phyloP scores from a whole-genome alignment of 108 stramenopile genomes.

The Skeletonema tropicum region DNA sequence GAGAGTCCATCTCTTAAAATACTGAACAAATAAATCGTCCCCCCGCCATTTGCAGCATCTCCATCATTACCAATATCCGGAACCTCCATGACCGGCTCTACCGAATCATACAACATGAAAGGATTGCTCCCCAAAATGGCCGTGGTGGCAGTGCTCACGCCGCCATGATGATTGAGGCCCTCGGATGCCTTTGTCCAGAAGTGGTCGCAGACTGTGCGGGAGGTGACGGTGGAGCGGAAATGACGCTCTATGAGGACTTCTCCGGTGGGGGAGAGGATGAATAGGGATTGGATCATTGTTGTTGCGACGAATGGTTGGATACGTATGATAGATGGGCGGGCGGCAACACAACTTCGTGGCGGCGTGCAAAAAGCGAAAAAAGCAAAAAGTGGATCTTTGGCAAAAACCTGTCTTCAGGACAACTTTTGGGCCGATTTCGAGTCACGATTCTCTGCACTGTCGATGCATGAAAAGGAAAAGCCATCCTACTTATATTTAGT shows the following conservation, averaged over 20 bases:
- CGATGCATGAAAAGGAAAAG: too few relatives aligned
- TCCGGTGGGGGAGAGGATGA: constrained; percentile 84
- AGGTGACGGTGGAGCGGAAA: constrained; percentile 78
- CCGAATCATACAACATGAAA: constrained; percentile 67
- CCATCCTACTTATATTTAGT: too few relatives aligned
- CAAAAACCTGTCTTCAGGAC: too few relatives aligned
- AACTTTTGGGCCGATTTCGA: too few relatives aligned
- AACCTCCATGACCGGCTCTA: constrained; percentile 89
- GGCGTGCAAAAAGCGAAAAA: too few relatives aligned
- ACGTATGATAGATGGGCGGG: too few relatives aligned
- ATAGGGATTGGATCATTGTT: constrained; percentile 88
- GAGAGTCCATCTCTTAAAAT: constrained; percentile 89
- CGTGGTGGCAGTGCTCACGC: constrained; percentile 65
- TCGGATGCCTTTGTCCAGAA: constrained; percentile 87
- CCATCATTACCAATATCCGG: constrained; percentile 43
- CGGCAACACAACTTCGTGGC: too few relatives aligned
- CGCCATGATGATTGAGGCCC: constrained; percentile 83
- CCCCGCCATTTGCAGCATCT: constrained; percentile 9
- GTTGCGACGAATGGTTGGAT: too few relatives aligned
- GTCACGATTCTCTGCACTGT: too few relatives aligned
- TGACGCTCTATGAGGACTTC: constrained; percentile 93
- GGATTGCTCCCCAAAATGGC: constrained; percentile 44
- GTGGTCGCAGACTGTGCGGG: constrained; percentile 80
- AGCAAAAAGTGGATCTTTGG: too few relatives aligned
- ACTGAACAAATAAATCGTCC: constrained; percentile 61